Base-by-base conservation (phyloP, 345 rosid genomes). In the Linum lewisii region DNA sequence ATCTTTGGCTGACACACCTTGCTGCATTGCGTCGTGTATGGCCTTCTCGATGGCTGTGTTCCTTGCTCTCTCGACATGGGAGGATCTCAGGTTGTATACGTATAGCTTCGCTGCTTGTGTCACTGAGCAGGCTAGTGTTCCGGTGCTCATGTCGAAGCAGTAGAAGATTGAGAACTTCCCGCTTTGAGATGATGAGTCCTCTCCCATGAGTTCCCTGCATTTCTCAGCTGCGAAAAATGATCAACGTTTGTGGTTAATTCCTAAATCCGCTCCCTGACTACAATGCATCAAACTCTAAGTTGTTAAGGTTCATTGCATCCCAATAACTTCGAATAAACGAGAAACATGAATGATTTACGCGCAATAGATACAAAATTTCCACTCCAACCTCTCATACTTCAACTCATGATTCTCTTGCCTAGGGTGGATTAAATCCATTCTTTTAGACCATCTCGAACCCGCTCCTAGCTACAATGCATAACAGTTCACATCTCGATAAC, bases 91-190 rank as follows among this genome's bases (percentile, higher is more conserved):
- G 82, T 82, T 93, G 71, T 93, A 80, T 76, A 83, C 79, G 65
- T 93, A 93, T 14, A 93, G 87, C 73, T 86, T 93, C 38, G 84
- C 89, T 4, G 95, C 94, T 68, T 89, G 95, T 77, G 89, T 89
- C 34, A 85, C 95, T 0, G 81, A 59, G 56, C 99, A 93, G 0
- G 99, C 91, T 37, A 78, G 29, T 7, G 95, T 81, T 63, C 97
- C 99, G 1, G 91, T 69, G 61, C 94, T 73, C 95, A 93, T 82
- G 74, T 93, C 99, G 25, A 93, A 89, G 76, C 99, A 93, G 65
- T 86, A 75, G 69, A 89, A 67, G 57, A 93, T 53, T 6, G 96
- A 85, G 64, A 91, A 91, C 71, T 86, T 66, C 36, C 97, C 99
- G 71, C 99, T 93, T 77, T 83, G 81, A 20, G 99, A 93, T 11